Conservation (phyloP, 208 protist genomes). For the Wallacemonas collosoma region DNA sequence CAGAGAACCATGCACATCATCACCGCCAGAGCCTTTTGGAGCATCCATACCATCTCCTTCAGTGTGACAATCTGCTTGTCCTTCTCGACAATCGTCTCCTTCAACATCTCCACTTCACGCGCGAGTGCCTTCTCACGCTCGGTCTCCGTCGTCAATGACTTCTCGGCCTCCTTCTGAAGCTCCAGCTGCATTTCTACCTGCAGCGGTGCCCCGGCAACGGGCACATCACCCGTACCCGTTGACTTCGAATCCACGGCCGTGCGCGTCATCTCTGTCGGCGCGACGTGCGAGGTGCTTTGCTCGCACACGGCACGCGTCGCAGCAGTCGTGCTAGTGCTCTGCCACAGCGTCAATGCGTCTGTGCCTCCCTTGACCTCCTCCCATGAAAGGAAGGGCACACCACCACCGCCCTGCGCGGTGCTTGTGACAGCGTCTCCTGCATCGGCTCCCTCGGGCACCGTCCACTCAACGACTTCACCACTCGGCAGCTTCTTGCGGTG, state of each 20-base stretch:
- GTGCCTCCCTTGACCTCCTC: conserved; percentile 16
- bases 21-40: conserved; percentile 68
- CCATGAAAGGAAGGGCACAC: conserved; percentile 1
- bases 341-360: conserved; percentile 3
- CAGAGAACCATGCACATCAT: conserved; percentile 45
- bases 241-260: too few species aligned
- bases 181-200: conserved; percentile 27
- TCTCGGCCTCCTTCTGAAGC: conserved; percentile 27
- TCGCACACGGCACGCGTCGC: too few species aligned
- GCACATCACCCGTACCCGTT: too few species aligned
- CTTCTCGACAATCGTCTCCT: conserved; percentile 40
- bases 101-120: conserved; percentile 31
- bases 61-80: conserved; percentile 62
- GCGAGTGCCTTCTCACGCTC: conserved; percentile 19
- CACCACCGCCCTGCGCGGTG: too few species aligned
- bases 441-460: neutral
- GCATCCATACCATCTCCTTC: conserved; percentile 60
- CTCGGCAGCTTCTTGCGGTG: neutral
- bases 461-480: conserved; percentile 1
- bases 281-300: too few species aligned
- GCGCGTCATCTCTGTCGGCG: too few species aligned
- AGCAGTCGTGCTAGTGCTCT: neutral
- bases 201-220: conserved; percentile 19
- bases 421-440: neutral
- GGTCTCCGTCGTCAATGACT: conserved; percentile 9